These are phyloP conservation scores for Gnomoniopsis smithogilvyi DNA, from an alignment of 2,329 filamentous ascomycete genomes.

Conservation along the genomic window DNA sequence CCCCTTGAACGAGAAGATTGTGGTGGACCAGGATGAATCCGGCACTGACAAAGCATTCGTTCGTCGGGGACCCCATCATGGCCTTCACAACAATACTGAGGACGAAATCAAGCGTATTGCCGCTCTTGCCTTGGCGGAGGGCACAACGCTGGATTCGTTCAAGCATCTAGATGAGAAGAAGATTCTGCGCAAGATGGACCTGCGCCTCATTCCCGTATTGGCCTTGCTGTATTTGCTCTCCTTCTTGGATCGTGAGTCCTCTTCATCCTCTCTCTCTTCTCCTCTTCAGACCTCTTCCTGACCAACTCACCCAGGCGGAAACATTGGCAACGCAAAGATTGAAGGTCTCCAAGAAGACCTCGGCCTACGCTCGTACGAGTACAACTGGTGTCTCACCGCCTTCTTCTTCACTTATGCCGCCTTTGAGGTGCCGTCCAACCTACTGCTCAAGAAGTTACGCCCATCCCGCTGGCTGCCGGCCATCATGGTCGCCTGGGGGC, in stretches of 20 bases:
- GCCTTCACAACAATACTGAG: background rate
- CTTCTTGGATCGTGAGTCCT: constrained; percentile 58
- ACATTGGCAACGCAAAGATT: constrained; percentile 66
- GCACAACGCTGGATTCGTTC: constrained; percentile 22
- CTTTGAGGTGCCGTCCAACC: constrained; percentile 74
- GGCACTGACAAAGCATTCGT: background rate
- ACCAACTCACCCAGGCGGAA: constrained; percentile 36
- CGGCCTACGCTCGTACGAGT: constrained; percentile 61
- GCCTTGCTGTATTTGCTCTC: constrained; percentile 65
- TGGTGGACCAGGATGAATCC: constrained; percentile 11
- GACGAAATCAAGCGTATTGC: constrained; percentile 19
- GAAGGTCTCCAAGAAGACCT: constrained; percentile 51
- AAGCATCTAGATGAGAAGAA: constrained; percentile 52
- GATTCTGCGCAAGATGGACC: constrained; percentile 56
- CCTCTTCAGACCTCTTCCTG: constrained; percentile 69
- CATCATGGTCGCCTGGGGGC: constrained; percentile 66
- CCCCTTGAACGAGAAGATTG: constrained; percentile 7
- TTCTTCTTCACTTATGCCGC: constrained; percentile 81
- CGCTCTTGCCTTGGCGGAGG: constrained; percentile 14
- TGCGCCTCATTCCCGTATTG: constrained; percentile 58
- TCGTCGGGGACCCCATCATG: background rate
- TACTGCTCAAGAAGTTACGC: constrained; percentile 70
- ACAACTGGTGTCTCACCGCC: constrained; percentile 66
- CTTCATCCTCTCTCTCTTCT: constrained; percentile 61
- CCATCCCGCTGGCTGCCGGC: constrained; percentile 72